A percentile compares a stretch with the other conserved stretches of the same genome.
Conservation (phyloP, 2,329 filamentous ascomycete species). For the Boeremia lycopersici region DNA sequence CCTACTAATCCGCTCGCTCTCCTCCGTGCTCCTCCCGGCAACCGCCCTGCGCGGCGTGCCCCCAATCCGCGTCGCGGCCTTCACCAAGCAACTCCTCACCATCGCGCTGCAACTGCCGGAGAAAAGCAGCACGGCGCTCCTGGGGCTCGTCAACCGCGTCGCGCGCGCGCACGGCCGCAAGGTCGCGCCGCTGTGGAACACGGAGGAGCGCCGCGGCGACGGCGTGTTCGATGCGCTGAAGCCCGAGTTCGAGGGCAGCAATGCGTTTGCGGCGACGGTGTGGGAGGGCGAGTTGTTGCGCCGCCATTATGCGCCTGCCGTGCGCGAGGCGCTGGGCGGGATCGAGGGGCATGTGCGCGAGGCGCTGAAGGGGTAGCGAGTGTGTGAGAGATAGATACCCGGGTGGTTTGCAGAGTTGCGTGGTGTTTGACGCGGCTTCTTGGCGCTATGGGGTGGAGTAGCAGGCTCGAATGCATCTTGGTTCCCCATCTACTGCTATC, state of each 20-base stretch:
- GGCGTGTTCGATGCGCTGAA: slow-evolving; percentile 79
- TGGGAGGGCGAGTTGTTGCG: slow-evolving; percentile 93
- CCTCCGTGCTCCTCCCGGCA: slow-evolving; percentile 77
- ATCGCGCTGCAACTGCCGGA: slow-evolving; percentile 85
- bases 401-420: background rate
- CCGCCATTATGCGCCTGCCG: slow-evolving; percentile 83
- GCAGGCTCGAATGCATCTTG: too few species aligned
- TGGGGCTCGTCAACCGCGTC: slow-evolving; percentile 78
- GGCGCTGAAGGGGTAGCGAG: slow-evolving; percentile 26
- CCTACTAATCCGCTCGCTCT: slow-evolving; percentile 84
- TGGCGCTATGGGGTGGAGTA: background rate
- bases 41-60: slow-evolving; percentile 76
- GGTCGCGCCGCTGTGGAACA: slow-evolving; percentile 87
- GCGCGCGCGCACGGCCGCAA: slow-evolving; percentile 82
- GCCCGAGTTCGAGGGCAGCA: slow-evolving; percentile 77
- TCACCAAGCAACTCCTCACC: slow-evolving; percentile 88
- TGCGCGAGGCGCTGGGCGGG: slow-evolving; percentile 70
- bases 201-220: slow-evolving; percentile 90
- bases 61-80: slow-evolving; percentile 84
- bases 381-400: slow-evolving; percentile 1
- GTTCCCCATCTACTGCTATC: too few species aligned
- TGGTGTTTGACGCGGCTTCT: too few species aligned
- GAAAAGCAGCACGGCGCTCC: slow-evolving; percentile 80
- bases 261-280: slow-evolving; percentile 86
- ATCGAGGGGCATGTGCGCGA: slow-evolving; percentile 44